Base-by-base conservation (phyloP, 768 basidiomycete species). In the Amanita thiersii region DNA sequence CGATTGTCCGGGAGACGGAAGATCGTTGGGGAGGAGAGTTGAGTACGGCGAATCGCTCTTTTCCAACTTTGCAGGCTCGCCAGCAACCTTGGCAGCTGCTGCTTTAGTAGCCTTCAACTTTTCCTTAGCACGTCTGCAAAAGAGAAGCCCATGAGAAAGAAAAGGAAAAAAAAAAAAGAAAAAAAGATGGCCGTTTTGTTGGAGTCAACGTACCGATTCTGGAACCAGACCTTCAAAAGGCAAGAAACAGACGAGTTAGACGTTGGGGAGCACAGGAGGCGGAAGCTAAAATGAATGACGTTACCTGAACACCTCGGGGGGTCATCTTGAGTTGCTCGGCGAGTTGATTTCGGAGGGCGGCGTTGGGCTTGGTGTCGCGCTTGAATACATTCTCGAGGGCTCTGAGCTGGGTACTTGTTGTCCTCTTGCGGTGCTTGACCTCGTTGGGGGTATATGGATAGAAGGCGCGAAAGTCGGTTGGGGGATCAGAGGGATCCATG, bases 391-490 rank as follows among this genome's bases (percentile, higher is more conserved):
- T 69, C 60, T 98, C 94, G 50, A 98, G 79, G 50, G 89, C 77
- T 62, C 82, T 82, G 56, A 96, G 81, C 66, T 98, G 94, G 14
- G 77, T 69, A 24, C 80, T 77, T 21, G 90, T 88, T 0, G 94
- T 98, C 39, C 94, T 71, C 53, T 91, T 86, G 46, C 92, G 70
- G 54, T 94, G 92, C 67, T 94, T 94, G 65, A 96, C 87, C 66
- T 93, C 84, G 64, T 87, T 88, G 43, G 87, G 87, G 39, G 81
- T 79, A 63, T 86, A 90, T n/a, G 85, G 81, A 51, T 82, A 87
- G 66, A 89, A 88, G 30, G 84, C 80, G 54, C 82, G 78, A 56
- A 85, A 82, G 71, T 86, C 83, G 60, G 81, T 79, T 37, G 75
- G 51, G 81, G 79, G 67, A 86, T 84, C 58, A 74, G 75, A 41